Base-by-base conservation (phyloP, 148 eudicot species). In the Vaccinium macrocarpon region DNA sequence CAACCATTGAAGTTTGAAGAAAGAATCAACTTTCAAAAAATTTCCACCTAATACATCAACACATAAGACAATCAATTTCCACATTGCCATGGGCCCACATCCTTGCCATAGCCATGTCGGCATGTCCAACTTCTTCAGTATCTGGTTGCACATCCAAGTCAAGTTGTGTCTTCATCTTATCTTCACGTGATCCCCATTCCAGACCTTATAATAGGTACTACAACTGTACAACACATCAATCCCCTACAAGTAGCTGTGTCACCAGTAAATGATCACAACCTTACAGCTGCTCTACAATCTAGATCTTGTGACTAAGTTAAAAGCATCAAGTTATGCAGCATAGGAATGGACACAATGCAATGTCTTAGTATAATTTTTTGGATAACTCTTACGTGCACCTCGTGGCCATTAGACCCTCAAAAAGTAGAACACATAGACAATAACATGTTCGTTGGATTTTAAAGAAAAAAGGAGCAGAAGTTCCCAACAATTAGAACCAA, bases 291-390 rank as follows among this genome's bases (percentile, higher is more conserved):
- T 46, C 52, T 19, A 74, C 25, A 42, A 19, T 46, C 52, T 46
- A 74, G 52, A 42, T 21, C 25, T 74, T 19, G 51, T 42, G 52
- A 19, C 48, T 46, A 38, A 2, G 19, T 46, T 18, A 74, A 46
- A 32, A 32, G 76, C 78, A 18, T 74, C 78, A 74, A 74, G 21
- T 74, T 38, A 74, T 42, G 78, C 50, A 46, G 52, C 27, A 46
- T 74, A 74, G 5, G 51, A 52, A 74, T 16, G 6, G 48, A 72
- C 73, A 68, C 73, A 72, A 27, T 68, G 27, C 15, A 68, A 68
- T 15, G 9, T 70, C 38, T 32, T 70, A 1, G 42, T 12, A 70
- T 70, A 21, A 3, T 27, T 21, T 18, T 57, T 16, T 18, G 62
- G 62, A 57, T 18, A 57, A 57, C n/a, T 57, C 62, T 57, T 18